These are phyloP conservation scores for Diutina mesorugosa DNA, from an alignment of 1,139 yeast genomes.

Conservation along the genomic window DNA sequence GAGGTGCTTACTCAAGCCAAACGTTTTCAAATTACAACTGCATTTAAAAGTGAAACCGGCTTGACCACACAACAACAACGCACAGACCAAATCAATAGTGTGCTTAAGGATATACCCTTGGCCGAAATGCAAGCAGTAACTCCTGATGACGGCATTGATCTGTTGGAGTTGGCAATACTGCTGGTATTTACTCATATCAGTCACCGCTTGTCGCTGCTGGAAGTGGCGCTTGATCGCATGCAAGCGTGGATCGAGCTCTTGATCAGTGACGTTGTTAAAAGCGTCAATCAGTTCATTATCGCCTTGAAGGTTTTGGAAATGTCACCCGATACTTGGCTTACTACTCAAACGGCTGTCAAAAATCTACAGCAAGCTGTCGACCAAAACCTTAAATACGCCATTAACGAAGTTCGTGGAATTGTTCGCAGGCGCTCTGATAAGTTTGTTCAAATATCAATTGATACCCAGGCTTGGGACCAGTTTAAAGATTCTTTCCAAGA, in stretches of 20 bases:
- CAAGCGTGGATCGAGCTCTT: not conserved
- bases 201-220: not conserved
- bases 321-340: not conserved
- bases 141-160: not conserved
- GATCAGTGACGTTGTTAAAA: not conserved
- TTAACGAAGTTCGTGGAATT: not conserved
- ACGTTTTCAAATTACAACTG: constrained; percentile 66
- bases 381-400: not conserved
- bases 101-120: not conserved
- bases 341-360: not conserved
- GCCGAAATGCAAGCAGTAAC: not conserved
- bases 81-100: not conserved
- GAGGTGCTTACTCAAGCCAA: constrained; percentile 57
- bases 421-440: not conserved
- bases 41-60: constrained; percentile 64
- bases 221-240: not conserved
- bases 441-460: not conserved
- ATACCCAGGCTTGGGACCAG: not conserved
- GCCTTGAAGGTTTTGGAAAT: not conserved
- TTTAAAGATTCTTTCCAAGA: not conserved
- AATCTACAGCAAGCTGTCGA: not conserved
- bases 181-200: not conserved
- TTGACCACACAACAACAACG: constrained; percentile 15
- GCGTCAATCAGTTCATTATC: not conserved
- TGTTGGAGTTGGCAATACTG: not conserved